These are phyloP conservation scores for Acanthochlamys bracteata DNA, from an alignment of 106 monocot genomes.

Conservation along the genomic window DNA sequence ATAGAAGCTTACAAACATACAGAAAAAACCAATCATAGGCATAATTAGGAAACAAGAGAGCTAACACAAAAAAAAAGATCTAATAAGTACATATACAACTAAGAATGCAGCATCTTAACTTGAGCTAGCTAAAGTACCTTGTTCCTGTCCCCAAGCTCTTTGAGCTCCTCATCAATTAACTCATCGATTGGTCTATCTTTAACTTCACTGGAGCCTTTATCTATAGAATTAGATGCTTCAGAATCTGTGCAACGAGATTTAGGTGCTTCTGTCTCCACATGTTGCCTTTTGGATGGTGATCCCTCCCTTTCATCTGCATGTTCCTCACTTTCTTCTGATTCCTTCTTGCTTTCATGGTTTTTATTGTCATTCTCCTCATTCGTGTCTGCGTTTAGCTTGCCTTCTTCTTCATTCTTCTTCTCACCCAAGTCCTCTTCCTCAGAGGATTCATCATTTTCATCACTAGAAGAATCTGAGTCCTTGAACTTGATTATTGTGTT, in stretches of 20 bases:
- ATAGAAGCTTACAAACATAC: too few species aligned
- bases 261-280: slow-evolving; percentile 4
- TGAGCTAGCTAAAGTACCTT: slow-evolving; percentile 44
- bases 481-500: slow-evolving; percentile 59
- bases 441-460: slow-evolving; percentile 29
- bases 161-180: slow-evolving; percentile 82
- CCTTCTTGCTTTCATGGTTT: neutral
- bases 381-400: slow-evolving; percentile 11
- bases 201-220: slow-evolving; percentile 7
- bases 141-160: slow-evolving; percentile 66
- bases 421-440: slow-evolving; percentile 19
- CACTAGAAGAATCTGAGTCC: slow-evolving; percentile 65
- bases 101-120: neutral
- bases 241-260: neutral
- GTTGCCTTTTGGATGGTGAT: slow-evolving; percentile 41
- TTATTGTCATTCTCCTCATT: slow-evolving; percentile 15
- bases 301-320: slow-evolving; percentile 18
- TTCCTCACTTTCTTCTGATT: slow-evolving; percentile 7
- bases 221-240: slow-evolving; percentile 12
- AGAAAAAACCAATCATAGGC: too few species aligned
- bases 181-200: slow-evolving; percentile 72
- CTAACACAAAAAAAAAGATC: neutral
- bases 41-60: neutral
- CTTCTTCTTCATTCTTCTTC: slow-evolving; percentile 19
- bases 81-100: neutral